Evolutionary conservation across 2,329 filamentous ascomycete genomes (phyloP).

Genomic region (Stachybotrys chlorohalonatus): DNA sequence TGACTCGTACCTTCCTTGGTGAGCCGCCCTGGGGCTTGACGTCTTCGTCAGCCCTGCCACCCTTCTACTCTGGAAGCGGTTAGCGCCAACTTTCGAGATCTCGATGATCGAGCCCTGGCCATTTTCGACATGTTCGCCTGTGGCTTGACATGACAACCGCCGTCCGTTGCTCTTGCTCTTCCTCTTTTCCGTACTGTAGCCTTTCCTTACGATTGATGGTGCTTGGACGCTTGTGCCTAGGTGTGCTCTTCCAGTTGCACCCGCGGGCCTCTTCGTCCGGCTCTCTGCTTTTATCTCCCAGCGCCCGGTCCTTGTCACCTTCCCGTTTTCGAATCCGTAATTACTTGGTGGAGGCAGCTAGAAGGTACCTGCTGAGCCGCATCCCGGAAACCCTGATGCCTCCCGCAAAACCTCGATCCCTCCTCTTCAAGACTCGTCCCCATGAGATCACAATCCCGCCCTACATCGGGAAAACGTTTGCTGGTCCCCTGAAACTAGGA

Average conservation of each 20-base stretch:
- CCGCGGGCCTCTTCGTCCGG: no score
- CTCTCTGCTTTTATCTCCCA: no score
- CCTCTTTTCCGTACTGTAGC: not conserved
- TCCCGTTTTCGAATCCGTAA: no score
- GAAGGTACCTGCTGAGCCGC: not conserved
- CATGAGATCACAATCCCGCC: constrained; percentile 1
- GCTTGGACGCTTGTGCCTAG: no score
- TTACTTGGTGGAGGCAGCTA: not conserved
- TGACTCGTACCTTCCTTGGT: constrained; percentile 3
- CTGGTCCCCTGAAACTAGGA: not conserved
- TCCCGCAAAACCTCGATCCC: constrained; percentile 21
- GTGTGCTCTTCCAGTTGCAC: no score
- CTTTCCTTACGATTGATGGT: not conserved
- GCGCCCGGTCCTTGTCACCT: no score
- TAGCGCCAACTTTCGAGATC: not conserved
- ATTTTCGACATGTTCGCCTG: not conserved
- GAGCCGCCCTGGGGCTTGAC: not conserved
- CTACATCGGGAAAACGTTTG: not conserved
- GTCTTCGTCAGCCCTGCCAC: not conserved
- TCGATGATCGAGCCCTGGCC: not conserved
- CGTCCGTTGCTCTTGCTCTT: not conserved
- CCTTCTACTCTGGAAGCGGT: not conserved
- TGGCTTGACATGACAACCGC: not conserved
- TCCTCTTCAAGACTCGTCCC: constrained; percentile 12
- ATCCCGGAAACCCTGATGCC: constrained; percentile 15